Conservation (phyloP, 331 rosid species). For the Rosa hybrid region DNA sequence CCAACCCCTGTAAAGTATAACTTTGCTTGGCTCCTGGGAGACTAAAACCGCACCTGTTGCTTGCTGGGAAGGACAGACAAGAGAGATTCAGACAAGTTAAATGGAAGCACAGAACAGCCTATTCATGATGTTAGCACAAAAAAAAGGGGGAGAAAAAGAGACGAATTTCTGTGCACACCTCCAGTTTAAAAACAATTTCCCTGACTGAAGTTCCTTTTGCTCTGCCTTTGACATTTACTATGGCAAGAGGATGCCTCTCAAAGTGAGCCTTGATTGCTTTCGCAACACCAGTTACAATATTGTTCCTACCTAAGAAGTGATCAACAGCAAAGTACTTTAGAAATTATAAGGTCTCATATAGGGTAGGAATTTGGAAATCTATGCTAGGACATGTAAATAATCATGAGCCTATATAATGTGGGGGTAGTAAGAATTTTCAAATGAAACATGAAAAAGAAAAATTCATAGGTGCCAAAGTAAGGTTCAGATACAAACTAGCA, state of each 20-base stretch:
- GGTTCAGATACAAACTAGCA: not conserved
- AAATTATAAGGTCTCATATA: slow-evolving; percentile 11
- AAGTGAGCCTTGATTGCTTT: slow-evolving; percentile 72
- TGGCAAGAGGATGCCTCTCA: slow-evolving; percentile 73
- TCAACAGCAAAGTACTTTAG: slow-evolving; percentile 2
- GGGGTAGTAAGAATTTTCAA: not conserved
- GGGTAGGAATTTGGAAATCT: not conserved
- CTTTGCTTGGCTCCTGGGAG: slow-evolving; percentile 86
- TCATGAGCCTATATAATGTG: not conserved
- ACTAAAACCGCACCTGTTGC: slow-evolving; percentile 85
- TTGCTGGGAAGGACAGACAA: slow-evolving; percentile 46
- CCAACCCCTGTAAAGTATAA: slow-evolving; percentile 92
- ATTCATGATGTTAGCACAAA: not conserved
- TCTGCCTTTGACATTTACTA: slow-evolving; percentile 89
- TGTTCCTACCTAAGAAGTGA: slow-evolving; percentile 65
- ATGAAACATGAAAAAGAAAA: not conserved
- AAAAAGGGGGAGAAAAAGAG: not conserved
- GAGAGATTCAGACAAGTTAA: slow-evolving; percentile 11
- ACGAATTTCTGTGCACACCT: slow-evolving; percentile 46
- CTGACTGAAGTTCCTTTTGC: slow-evolving; percentile 90
- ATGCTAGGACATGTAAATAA: not conserved
- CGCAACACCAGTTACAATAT: slow-evolving; percentile 70
- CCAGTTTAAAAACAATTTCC: slow-evolving; percentile 74
- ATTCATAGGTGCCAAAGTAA: too few relatives aligned
- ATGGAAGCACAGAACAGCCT: not conserved